Base-by-base conservation (phyloP, 306 rosid species). In the Senna siamea region DNA sequence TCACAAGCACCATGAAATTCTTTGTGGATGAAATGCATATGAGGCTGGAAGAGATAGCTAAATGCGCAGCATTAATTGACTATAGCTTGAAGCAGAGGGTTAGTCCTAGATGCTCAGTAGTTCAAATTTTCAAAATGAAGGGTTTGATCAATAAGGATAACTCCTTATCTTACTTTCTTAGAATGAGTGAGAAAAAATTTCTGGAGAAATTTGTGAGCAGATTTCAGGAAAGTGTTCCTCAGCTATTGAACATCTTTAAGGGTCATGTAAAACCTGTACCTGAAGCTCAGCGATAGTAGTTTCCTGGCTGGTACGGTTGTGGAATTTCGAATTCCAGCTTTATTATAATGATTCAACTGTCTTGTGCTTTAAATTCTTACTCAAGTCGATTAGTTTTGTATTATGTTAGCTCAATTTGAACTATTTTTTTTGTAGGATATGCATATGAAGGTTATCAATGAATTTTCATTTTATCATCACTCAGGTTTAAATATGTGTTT, bases 21-120 rank as follows among this genome's bases (percentile, higher is more conserved):
- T 30, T 56, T 40, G 44, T 69, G 65, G 53, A 74, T 10, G 38
- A 64, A 19, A 43, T 63, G 34, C 51, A 32, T 40, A 12, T 20
- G 2, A 1, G 14, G 6, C 20, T 8, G 37, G 54, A 43, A 22
- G 20, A 65, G 22, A 13, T 65, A 20, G 70, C 54, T 11, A 8
- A 4, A 43, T 5, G 6, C 54, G 54, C 54, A 6, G 0, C 9
- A 0, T 0, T 41, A 19, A 13, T 65, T 22, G 9, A 20, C 22
- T 60, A n/a, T 40, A 77, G 73, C 52, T 66, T 77, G 73, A 65
- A 77, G 70, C 58, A 52, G 41, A 46, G 79, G 22, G 44, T 73
- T 7, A 54, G 52, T 12, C 79, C 82, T 2, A 65, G 41, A 41
- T 66, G 55, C 3, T 44, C 71, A 2, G 56, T 66, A 1, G 8